Base-by-base conservation (phyloP, 164 flowering plant genomes). In the Nelumbo lutea region DNA sequence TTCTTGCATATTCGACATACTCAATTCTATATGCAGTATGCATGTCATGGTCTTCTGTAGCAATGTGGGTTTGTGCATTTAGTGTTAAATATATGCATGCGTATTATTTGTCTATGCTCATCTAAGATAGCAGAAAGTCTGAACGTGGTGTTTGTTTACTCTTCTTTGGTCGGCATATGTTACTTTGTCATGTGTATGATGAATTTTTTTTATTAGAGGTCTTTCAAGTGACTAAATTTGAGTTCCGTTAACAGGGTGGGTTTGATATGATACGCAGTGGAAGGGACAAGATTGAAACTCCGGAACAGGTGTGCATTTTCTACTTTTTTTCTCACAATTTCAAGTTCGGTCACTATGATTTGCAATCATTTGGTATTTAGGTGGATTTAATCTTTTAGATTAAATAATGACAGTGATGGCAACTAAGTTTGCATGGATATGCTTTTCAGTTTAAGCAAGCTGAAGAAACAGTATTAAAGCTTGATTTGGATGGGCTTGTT, bases 261-360 rank as follows among this genome's bases (percentile, higher is more conserved):
- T 96, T 96, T 85, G 99, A 96, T 79, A 96, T 96, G 99, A 93
- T 96, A 56, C 81, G 91, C 62, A 96, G 99, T 84, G 99, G 99
- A 52, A 87, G 98, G 70, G 99, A 96, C 88, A 96, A 95, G 80
- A 95, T 95, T 82, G 99, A 95, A 84, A 90, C 99, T 73, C 98
- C 97, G 45, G 98, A 92, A 61, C 99, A 95, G 97, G 99, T 94
- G 46, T 52, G 58, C 64, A 6, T 43, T 9, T 61, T 74, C 47
- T 62, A 60, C 48, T 2, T 41, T 68, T 57, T 27, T 58, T 38
- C 1, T 4, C 2, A 52, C 9, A 51, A 45, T 38, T 5, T 50
- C 11, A 50, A 6, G 11, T 50, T 50, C 11, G 53, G 11, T 13
- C 53, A 53, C 15, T 53, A 53, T 2, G 2, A 2, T 53, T 13